Conservation (phyloP, 129 eudicot genomes). For the Centella asiatica region DNA sequence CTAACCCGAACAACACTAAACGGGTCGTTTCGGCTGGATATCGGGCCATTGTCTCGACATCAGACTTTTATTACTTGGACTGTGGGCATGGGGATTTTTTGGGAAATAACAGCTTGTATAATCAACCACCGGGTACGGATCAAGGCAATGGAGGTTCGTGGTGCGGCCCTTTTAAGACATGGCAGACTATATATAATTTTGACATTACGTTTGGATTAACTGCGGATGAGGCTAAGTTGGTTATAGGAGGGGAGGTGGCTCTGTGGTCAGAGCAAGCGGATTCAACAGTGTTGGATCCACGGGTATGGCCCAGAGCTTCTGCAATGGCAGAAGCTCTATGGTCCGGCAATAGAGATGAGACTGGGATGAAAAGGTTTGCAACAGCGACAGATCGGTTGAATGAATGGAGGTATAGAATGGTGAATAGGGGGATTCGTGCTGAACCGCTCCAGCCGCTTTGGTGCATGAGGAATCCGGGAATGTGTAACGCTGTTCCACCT, state of each 20-base stretch:
- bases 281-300: slow-evolving; percentile 54
- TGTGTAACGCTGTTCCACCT: slow-evolving; percentile 58
- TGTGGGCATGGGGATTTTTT: slow-evolving; percentile 87
- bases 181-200: slow-evolving; percentile 79
- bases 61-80: slow-evolving; percentile 73
- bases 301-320: slow-evolving; percentile 78
- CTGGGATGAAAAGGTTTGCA: slow-evolving; percentile 61
- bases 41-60: slow-evolving; percentile 66
- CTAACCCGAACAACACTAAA: slow-evolving; percentile 61
- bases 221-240: slow-evolving; percentile 49
- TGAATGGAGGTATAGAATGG: slow-evolving; percentile 93
- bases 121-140: slow-evolving; percentile 41
- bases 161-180: slow-evolving; percentile 91
- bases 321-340: slow-evolving; percentile 74
- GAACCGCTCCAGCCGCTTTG: slow-evolving; percentile 96
- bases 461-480: slow-evolving; percentile 83
- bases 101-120: slow-evolving; percentile 54
- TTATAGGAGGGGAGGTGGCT: slow-evolving; percentile 91
- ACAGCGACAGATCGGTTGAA: slow-evolving; percentile 77
- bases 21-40: slow-evolving; percentile 61
- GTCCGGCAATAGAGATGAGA: slow-evolving; percentile 79
- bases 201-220: slow-evolving; percentile 66
- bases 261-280: slow-evolving; percentile 95
- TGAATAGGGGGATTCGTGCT: slow-evolving; percentile 63
- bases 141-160: slow-evolving; percentile 69